Percentiles rank a stretch among this genome's conserved stretches.
phyloP scores from a whole-genome alignment of 768 basidiomycete species.

The Rhodosporidiobolus sp. region DNA sequence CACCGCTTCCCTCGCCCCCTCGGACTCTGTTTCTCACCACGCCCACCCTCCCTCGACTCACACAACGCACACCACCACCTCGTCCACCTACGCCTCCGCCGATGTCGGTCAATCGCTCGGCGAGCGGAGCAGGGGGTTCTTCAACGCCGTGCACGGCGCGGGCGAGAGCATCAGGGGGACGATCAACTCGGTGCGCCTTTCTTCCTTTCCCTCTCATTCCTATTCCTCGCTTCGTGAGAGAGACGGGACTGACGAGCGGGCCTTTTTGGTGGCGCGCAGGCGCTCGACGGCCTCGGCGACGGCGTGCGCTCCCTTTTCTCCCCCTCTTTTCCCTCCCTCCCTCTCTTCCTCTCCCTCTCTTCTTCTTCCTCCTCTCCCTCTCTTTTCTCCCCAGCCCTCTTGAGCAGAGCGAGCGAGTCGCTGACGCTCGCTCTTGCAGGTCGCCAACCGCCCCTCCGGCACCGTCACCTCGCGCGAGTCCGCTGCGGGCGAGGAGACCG shows the following conservation, averaged over 20 bases:
- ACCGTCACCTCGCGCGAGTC: not conserved
- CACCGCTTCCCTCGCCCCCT: too few species aligned
- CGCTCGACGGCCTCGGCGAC: conserved; percentile 24
- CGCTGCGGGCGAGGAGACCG: not conserved
- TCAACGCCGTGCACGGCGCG: conserved; percentile 18
- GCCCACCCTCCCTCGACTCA: too few species aligned
- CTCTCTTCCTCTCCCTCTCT: not conserved
- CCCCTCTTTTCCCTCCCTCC: not conserved
- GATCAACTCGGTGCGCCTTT: conserved; percentile 9
- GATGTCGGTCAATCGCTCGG: too few species aligned
- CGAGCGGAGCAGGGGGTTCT: not conserved
- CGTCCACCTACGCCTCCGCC: too few species aligned
- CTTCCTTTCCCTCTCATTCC: too few species aligned
- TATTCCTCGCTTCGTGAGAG: too few species aligned
- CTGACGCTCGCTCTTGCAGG: not conserved
- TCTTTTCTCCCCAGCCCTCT: too few species aligned
- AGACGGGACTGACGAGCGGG: too few species aligned
- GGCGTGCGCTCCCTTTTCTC: not conserved
- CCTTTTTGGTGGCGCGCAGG: too few species aligned
- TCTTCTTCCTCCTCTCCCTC: not conserved
- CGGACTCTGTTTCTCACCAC: too few species aligned
- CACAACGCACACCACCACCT: too few species aligned
- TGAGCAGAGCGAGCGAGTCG: too few species aligned
- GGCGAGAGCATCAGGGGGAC: conserved; percentile 28
- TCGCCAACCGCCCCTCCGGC: conserved; percentile 4